These are phyloP conservation scores for Botryotinia narcissicola DNA, from an alignment of 2,329 filamentous ascomycete genomes.

Conservation along the genomic window DNA sequence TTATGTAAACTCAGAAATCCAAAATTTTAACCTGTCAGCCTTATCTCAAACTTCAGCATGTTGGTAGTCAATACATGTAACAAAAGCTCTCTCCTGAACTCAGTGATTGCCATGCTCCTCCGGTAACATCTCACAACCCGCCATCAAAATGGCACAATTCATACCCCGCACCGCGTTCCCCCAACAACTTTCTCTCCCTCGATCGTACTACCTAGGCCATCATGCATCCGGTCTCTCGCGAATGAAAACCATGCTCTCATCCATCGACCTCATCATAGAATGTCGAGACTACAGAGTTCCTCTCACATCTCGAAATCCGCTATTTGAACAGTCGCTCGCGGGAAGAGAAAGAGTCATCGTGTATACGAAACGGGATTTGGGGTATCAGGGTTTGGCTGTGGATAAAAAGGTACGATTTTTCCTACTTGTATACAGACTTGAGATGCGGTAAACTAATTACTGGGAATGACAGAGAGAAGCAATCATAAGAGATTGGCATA, in stretches of 20 bases:
- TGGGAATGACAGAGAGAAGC: constrained; percentile 45
- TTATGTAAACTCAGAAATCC: constrained; percentile 19
- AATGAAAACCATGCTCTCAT: constrained; percentile 77
- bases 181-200: constrained; percentile 69
- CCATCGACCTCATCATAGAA: constrained; percentile 86
- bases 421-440: neutral
- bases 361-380: constrained; percentile 87
- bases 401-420: constrained; percentile 43
- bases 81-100: neutral
- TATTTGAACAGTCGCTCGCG: constrained; percentile 76
- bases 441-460: neutral
- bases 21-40: constrained; percentile 31
- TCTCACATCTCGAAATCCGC: constrained; percentile 82
- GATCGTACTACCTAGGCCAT: constrained; percentile 93
- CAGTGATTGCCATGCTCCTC: constrained; percentile 18
- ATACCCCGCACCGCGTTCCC: constrained; percentile 72
- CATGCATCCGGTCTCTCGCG: constrained; percentile 77
- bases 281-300: constrained; percentile 92
- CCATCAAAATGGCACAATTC: constrained; percentile 49
- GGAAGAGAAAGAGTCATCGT: constrained; percentile 75
- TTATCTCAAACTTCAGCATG: constrained; percentile 32
- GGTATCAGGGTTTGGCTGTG: constrained; percentile 44
- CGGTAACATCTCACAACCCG: constrained; percentile 22
- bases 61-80: constrained; percentile 16
- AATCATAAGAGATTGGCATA: constrained; percentile 53